Evolutionary conservation across 345 rosid genomes (phyloP), one percentile per base, ranked within the genome.

Genomic region (Excoecaria cochinchinensis): DNA sequence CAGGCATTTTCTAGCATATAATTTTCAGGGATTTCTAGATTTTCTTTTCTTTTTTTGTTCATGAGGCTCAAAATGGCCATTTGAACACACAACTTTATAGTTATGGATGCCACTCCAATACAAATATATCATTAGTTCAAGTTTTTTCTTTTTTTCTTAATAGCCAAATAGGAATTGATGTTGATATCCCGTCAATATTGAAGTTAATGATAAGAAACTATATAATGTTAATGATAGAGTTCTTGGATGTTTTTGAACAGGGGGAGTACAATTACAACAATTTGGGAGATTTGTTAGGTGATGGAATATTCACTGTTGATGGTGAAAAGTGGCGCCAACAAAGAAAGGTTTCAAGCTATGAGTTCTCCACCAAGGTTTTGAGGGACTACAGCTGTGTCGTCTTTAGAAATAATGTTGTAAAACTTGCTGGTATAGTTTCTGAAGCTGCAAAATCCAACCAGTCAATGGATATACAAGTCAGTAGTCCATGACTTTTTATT

Each of bases 261-360:
- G 80, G 84, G 19, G 51, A n/a, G 59, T 24, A 68, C 44, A 76
- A 78, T 42, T 59, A 69, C 50, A 36, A 13, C 44, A 66, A 39
- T 44, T 19, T 82, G 44, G 67, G 74, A 1, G 84, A 74, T 63
- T 74, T 85, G 10, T 75, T 85, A 11, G 85, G 88, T 60, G 80
- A 85, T 69, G 87, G 85, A 8, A 85, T 85, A 64, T 82, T 85
- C 76, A 68, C 76, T 3, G 85, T 85, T 42, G 84, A 85, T 67
- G 87, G 85, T 12, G 87, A 85, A 7, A 82, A 82, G 47, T 85
- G 87, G 87, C 78, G 78, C 14, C 80, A 77, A 42, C 85, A 85
- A 39, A 78, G 85, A 58, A 85, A 82, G 71, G 8, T 77, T 22
- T 67, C 87, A 3, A 85, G 84, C 79, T 67, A 77, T 57, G 85